Percentiles rank a stretch among this genome's conserved stretches.
phyloP scores from a whole-genome alignment of 1,284 basidiomycete genomes.

The Schizopora paradoxa region DNA sequence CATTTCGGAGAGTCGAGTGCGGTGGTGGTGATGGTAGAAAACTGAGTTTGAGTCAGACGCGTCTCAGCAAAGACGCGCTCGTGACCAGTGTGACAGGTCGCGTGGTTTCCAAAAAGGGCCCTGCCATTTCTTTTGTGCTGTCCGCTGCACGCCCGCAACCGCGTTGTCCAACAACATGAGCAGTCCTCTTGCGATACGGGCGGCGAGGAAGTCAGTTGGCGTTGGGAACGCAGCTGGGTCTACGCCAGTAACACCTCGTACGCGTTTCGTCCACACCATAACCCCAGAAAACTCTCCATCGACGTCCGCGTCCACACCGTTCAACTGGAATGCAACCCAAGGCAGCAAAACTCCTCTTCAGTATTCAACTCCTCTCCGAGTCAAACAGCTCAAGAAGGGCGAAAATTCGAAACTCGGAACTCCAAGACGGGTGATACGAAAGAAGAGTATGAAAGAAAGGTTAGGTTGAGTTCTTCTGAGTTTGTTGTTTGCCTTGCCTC shows the following conservation, averaged over 20 bases:
- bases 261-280: conserved; percentile 3
- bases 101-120: not conserved
- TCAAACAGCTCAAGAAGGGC: conserved; percentile 36
- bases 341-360: conserved; percentile 60
- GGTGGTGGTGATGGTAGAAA: not conserved
- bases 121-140: not conserved
- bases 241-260: conserved; percentile 9
- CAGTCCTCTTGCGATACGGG: conserved; percentile 4
- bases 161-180: too few species aligned
- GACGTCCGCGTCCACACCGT: conserved; percentile 63
- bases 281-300: conserved; percentile 42
- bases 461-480: conserved; percentile 24
- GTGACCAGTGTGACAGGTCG: conserved; percentile 1
- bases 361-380: conserved; percentile 51
- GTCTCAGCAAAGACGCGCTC: not conserved
- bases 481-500: conserved; percentile 1
- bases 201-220: too few species aligned
- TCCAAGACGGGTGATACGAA: conserved; percentile 50
- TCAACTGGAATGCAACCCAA: conserved; percentile 78
- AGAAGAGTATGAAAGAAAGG: conserved; percentile 58
- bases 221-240: conserved; percentile 5
- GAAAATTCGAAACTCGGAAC: conserved; percentile 38
- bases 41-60: not conserved
- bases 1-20: conserved; percentile 3
- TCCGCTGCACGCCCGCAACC: not conserved